Evolutionary conservation across 2,329 filamentous ascomycete genomes (phyloP), one percentile per base, ranked within the genome.

Genomic region (Graphiopsis chlorocephala): DNA sequence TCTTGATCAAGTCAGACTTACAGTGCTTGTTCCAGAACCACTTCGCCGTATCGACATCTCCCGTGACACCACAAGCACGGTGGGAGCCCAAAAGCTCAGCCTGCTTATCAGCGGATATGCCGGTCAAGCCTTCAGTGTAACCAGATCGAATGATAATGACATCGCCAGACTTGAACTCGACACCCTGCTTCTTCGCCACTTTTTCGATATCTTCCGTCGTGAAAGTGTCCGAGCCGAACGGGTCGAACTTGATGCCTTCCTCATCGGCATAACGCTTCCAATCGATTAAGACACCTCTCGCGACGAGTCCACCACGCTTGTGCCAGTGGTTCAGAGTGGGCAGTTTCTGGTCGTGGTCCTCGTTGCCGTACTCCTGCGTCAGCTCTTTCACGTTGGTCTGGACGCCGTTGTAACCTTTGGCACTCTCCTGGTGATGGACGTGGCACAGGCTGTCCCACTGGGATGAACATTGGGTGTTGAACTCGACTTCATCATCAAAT

Each of bases 21-120:
- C 61, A 86, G 15, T 78, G 76, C 58, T 82, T 78, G 62, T 86
- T 81, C 84, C 85, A 88, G 20, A 87, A 75, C 85, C 85, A 88
- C 42, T 80, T 78, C 15, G 86, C 77, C 7, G 80, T 81, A 5
- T 78, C 79, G 17, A 81, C 76, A 2, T 79, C 80, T 0, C 81
- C 81, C 58, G 84, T 78, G 2, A 86, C 76, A 70, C 72, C 80
- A 47, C 72, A 74, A 11, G 70, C 67, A 6, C 69, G 63, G 47
- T 74, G 71, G 11, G 73, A 70, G 0, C 84, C 85, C 63, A 80
- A 75, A 28, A 76, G 75, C 6, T 78, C 69, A 1, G 70, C 72
- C 25, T 80, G 76, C 61, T 82, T 75, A 6, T 77, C 76, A 0
- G 71, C 67, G 1, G 76, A 69, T 2, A 80, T 72, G 8, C 71